Conservation (phyloP, 116 monocot species). For the Dioscorea cayenensis region DNA sequence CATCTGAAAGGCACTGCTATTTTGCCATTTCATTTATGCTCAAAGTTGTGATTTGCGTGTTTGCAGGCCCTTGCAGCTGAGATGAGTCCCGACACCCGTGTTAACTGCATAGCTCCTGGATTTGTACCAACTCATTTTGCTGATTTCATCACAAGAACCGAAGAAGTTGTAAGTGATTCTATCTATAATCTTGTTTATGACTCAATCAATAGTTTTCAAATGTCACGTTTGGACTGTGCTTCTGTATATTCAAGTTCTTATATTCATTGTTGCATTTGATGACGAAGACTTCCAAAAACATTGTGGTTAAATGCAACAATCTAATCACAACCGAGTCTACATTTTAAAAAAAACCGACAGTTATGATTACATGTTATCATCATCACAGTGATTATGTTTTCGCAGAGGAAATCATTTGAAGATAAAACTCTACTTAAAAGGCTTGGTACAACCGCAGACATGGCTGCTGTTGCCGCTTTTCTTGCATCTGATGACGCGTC, state of each 20-base stretch:
- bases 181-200: background rate
- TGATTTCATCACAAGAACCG: constrained; percentile 45
- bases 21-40: background rate
- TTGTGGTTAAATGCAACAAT: too few species aligned
- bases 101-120: constrained; percentile 94
- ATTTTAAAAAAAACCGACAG: too few species aligned
- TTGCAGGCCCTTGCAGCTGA: constrained; percentile 74
- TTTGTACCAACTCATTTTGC: constrained; percentile 90
- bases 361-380: too few species aligned
- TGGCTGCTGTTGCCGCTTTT: constrained; percentile 80
- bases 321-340: too few species aligned
- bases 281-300: too few species aligned
- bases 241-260: too few species aligned
- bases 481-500: constrained; percentile 85
- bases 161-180: constrained; percentile 42
- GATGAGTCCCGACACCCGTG: constrained; percentile 81
- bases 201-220: background rate
- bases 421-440: constrained; percentile 57
- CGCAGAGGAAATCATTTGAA: constrained; percentile 47
- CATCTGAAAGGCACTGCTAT: too few species aligned
- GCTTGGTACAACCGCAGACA: constrained; percentile 70
- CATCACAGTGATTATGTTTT: background rate
- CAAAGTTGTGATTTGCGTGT: background rate
- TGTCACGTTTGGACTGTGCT: background rate
- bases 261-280: too few species aligned